These are phyloP conservation scores for Puccinia horiana DNA, from an alignment of 1,284 basidiomycete genomes.

Conservation along the genomic window DNA sequence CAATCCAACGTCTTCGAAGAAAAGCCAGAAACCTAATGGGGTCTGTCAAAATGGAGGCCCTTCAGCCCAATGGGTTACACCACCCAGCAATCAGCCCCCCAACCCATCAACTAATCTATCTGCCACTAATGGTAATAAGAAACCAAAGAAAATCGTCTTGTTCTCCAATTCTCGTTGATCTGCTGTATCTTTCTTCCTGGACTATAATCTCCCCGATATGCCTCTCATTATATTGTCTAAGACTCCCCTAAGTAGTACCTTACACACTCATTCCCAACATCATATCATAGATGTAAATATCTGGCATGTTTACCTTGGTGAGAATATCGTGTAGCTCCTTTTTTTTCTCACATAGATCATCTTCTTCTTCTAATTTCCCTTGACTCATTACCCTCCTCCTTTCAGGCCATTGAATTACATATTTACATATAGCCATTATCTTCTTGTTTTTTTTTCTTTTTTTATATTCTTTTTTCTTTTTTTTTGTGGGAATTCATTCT, in stretches of 20 bases:
- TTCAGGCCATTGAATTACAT: too few relatives aligned
- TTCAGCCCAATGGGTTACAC: not conserved
- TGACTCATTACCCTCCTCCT: too few relatives aligned
- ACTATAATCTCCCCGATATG: too few relatives aligned
- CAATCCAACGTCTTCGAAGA: not conserved
- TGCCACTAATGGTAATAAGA: not conserved
- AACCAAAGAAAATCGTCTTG: slow-evolving; percentile 13
- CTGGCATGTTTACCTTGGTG: not conserved
- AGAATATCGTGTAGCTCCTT: too few relatives aligned
- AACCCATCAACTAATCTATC: not conserved
- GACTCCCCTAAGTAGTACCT: too few relatives aligned
- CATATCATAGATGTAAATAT: not conserved
- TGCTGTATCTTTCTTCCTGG: not conserved
- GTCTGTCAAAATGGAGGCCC: not conserved
- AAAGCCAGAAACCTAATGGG: not conserved
- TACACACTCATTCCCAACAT: not conserved
- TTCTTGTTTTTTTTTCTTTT: too few relatives aligned
- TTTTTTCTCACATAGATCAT: too few relatives aligned
- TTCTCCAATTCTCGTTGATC: slow-evolving; percentile 12
- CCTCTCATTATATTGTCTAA: too few relatives aligned
- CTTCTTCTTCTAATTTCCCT: too few relatives aligned
- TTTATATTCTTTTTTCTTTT: too few relatives aligned
- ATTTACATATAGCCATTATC: too few relatives aligned
- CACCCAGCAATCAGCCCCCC: not conserved
- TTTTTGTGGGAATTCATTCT: too few relatives aligned